A percentile compares a stretch with the other conserved stretches of the same genome.
Conservation (phyloP, 2,329 filamentous ascomycete species). For the Epichloe baconii region DNA sequence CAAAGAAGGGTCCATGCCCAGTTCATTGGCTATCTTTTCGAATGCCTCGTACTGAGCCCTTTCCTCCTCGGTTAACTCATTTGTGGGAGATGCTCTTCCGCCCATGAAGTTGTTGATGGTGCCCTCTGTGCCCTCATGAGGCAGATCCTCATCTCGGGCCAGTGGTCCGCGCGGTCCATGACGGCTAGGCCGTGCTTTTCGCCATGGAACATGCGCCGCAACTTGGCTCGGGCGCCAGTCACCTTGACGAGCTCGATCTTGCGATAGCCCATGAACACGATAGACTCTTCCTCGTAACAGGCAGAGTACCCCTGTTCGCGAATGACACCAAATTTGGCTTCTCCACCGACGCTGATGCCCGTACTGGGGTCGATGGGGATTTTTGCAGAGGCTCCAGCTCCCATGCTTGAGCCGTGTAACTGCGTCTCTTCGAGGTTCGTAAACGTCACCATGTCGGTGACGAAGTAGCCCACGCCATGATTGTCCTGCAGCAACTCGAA, state of each 20-base stretch:
- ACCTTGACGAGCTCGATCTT: constrained; percentile 16
- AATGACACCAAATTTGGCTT: constrained; percentile 9
- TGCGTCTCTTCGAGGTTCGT: constrained; percentile 13
- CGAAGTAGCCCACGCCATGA: constrained; percentile 15
- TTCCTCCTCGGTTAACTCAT: constrained; percentile 4
- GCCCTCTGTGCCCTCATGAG: constrained; percentile 12
- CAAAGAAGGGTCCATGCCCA: constrained; percentile 6
- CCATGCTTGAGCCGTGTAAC: constrained; percentile 4
- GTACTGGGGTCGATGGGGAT: constrained; percentile 11
- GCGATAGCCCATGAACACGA: constrained; percentile 17
- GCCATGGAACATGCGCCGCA: constrained; percentile 29
- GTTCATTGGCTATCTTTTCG: constrained; percentile 8
- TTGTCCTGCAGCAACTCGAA: constrained; percentile 13
- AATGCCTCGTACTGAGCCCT: not conserved
- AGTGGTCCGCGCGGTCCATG: constrained; percentile 14
- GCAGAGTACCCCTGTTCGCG: constrained; percentile 12
- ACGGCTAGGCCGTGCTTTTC: constrained; percentile 23
- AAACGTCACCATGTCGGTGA: constrained; percentile 17
- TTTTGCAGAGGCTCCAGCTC: constrained; percentile 8
- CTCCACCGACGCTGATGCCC: constrained; percentile 10
- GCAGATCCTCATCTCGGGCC: constrained; percentile 15
- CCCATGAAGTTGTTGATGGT: constrained; percentile 12
- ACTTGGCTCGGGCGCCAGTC: constrained; percentile 12
- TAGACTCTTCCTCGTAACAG: constrained; percentile 15
- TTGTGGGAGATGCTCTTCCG: not conserved